phyloP scores from a whole-genome alignment of 2,329 filamentous ascomycete genomes.

The Escovopsis weberi region DNA sequence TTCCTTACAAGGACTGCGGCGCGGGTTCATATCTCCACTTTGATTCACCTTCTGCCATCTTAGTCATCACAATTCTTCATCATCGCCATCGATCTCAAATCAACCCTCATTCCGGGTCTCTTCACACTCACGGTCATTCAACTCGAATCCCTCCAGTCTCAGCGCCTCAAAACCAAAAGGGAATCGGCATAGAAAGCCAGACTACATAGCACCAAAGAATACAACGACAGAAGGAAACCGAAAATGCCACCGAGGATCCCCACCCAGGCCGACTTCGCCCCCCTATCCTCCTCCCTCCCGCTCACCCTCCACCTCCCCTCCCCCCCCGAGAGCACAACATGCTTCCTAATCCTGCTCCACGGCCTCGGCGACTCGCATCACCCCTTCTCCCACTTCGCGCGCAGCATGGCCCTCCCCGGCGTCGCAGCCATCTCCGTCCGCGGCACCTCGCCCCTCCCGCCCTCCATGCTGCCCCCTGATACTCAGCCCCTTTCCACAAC shows the following conservation, averaged over 20 bases:
- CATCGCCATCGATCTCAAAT: too few species aligned
- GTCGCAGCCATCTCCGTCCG: slow-evolving; percentile 63
- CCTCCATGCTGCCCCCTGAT: slow-evolving; percentile 41
- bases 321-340: slow-evolving; percentile 48
- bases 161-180: background rate
- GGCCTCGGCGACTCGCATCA: slow-evolving; percentile 64
- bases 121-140: too few species aligned
- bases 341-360: slow-evolving; percentile 70
- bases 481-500: too few species aligned
- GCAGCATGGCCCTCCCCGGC: slow-evolving; percentile 57
- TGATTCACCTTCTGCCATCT: too few species aligned
- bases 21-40: too few species aligned
- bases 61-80: background rate
- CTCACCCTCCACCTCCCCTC: slow-evolving; percentile 34
- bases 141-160: background rate
- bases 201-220: background rate
- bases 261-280: slow-evolving; percentile 32
- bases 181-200: background rate
- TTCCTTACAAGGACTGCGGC: too few species aligned
- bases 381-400: slow-evolving; percentile 55
- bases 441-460: slow-evolving; percentile 54
- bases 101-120: too few species aligned
- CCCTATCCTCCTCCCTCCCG: slow-evolving; percentile 26
- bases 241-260: slow-evolving; percentile 35
- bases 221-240: slow-evolving; percentile 1